These are phyloP conservation scores for Alternaria hordeiaustralica DNA, from an alignment of 2,329 filamentous ascomycete species.

Conservation along the genomic window DNA sequence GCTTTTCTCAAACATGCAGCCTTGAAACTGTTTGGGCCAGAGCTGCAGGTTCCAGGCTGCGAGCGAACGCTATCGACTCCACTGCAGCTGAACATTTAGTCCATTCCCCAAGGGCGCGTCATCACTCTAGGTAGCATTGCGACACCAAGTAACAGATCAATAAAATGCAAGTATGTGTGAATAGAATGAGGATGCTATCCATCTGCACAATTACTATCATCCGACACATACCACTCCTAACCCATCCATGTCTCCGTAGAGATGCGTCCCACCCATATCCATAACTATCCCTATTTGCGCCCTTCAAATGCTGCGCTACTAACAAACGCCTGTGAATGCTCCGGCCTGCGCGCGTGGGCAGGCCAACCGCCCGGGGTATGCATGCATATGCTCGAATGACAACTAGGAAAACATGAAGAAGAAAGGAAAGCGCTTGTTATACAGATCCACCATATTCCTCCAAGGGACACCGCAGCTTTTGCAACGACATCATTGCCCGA, in stretches of 20 bases:
- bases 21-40: constrained; percentile 12
- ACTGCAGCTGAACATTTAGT: background rate
- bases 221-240: background rate
- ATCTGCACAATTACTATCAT: constrained; percentile 3
- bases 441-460: constrained; percentile 1
- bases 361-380: constrained; percentile 26
- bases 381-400: constrained; percentile 23
- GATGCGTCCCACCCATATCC: constrained; percentile 1
- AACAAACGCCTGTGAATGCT: constrained; percentile 32
- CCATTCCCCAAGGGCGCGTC: background rate
- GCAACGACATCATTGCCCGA: background rate
- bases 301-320: constrained; percentile 26
- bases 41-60: constrained; percentile 1
- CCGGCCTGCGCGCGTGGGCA: constrained; percentile 1
- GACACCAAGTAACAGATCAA: background rate
- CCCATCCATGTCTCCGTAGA: background rate
- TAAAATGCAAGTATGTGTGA: background rate
- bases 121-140: background rate
- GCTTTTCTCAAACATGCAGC: constrained; percentile 19
- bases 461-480: background rate
- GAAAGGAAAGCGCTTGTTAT: constrained; percentile 8
- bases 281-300: constrained; percentile 13
- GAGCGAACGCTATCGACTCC: background rate
- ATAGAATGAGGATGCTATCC: constrained; percentile 15
- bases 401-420: constrained; percentile 8